Conservation (phyloP, 164 flowering plant species). For the Aristolochia fimbriata region DNA sequence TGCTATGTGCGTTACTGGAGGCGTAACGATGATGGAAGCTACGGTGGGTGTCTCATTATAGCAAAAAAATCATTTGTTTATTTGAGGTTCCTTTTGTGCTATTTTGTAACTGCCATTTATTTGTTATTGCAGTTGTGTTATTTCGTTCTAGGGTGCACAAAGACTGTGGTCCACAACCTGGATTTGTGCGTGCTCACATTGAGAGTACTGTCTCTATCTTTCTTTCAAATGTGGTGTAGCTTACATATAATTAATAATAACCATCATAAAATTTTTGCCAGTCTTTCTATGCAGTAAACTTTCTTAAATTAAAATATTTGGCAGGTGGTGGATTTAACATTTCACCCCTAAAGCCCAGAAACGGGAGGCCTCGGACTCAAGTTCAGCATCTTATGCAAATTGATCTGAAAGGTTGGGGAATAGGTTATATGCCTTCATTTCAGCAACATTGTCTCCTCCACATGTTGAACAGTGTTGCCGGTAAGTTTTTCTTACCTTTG, state of each 20-base stretch:
- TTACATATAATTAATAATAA: conserved; percentile 1
- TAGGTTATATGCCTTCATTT: conserved; percentile 71
- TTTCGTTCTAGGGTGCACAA: conserved; percentile 95
- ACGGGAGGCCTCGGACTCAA: conserved; percentile 86
- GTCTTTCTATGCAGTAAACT: no score
- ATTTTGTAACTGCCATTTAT: conserved; percentile 1
- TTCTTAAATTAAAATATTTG: no score
- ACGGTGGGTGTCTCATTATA: conserved; percentile 38
- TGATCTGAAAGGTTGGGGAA: conserved; percentile 99
- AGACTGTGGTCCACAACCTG: conserved; percentile 94
- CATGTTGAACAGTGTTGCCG: conserved; percentile 95
- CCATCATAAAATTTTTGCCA: no score
- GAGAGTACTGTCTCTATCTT: conserved; percentile 47
- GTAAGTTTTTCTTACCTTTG: conserved; percentile 26
- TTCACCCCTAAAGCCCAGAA: conserved; percentile 79
- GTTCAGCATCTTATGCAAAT: conserved; percentile 99
- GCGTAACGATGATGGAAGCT: conserved; percentile 98
- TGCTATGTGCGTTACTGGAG: conserved; percentile 99
- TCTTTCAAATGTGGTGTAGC: conserved; percentile 5
- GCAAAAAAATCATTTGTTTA: background rate
- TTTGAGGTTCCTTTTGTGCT: background rate
- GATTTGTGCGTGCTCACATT: conserved; percentile 90
- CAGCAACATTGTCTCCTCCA: conserved; percentile 95
- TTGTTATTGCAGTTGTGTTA: conserved; percentile 67
- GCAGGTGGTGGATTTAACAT: conserved; percentile 97